Evolutionary conservation across 2,329 filamentous ascomycete genomes (phyloP), one percentile per base, ranked within the genome.

Genomic region (Paraconiothyrium sp.): DNA sequence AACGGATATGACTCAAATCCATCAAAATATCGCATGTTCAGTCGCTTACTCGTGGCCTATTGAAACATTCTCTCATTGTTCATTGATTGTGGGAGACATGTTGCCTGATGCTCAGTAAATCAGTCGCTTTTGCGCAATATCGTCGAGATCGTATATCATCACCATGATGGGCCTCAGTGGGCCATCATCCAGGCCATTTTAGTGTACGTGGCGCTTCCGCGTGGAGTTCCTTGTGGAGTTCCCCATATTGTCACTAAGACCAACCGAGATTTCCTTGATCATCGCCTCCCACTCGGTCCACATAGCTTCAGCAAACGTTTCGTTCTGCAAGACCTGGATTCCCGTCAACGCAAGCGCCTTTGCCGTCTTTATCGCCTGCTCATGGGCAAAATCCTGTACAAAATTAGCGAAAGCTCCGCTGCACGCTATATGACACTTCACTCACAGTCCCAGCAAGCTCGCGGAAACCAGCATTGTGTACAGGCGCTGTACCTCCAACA

Each of bases 331-430:
- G 4, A 61, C 59, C 47, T 64, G 55, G 4, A 59, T 20, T 10
- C 51, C 62, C 2, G 60, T 60, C 47, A 64, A 37, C 14, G 62
- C 62, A 47, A 61, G 60, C 52, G 54, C 52, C 43, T 64, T 64
- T 20, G 59, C 62, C 30, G 62, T 60, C 49, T 59, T 56, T 32
- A 64, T 46, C 8, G 57, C 57, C 39, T 59, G 57, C n/a, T 54
- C 47, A 35, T 59, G 57, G 4, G 57, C 57, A 43, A 59, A 59
- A 37, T 59, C 57, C 57, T 59, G n/a, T n/a, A 11, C 5, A 13
- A 50, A 8, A 24, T 58, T 34, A 58, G 55, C 46, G 9, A 49
- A 16, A 14, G 24, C 14, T 34, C 14, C 10, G 14, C 9, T 3
- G 14, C 50, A 16, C 6, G 46, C 8, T 13, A 4, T 27, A 22